A percentile compares a stretch with the other conserved stretches of the same genome.
Conservation (phyloP, 1,284 basidiomycete species). For the Gastroboletus turbinatus region DNA sequence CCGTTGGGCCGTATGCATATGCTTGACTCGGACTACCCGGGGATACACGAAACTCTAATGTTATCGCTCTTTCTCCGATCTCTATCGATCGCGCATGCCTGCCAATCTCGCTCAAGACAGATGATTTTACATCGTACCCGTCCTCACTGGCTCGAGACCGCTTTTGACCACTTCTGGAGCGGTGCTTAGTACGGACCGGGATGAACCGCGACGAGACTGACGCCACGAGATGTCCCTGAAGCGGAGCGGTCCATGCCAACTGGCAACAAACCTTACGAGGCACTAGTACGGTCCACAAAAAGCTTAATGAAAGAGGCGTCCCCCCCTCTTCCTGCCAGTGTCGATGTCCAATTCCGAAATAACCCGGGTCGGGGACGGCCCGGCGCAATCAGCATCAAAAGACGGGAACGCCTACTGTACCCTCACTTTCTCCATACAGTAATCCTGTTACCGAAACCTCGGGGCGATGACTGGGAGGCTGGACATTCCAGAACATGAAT, state of each 20-base stretch:
- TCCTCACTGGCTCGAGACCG: not conserved
- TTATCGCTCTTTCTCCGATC: not conserved
- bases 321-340: not conserved
- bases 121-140: not conserved
- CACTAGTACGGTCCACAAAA: not conserved
- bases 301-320: not conserved
- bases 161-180: not conserved
- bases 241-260: not conserved
- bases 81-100: conserved; percentile 1
- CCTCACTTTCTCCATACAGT: conserved; percentile 7
- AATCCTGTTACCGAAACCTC: not conserved
- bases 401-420: not conserved
- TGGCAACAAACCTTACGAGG: not conserved
- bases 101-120: not conserved
- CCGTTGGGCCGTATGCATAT: no score
- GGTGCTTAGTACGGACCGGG: not conserved
- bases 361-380: not conserved
- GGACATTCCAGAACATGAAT: not conserved
- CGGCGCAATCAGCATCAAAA: conserved; percentile 2
- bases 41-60: conserved; percentile 3
- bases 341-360: not conserved
- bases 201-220: not conserved
- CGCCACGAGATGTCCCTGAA: not conserved
- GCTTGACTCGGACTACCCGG: not conserved
- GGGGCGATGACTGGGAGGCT: not conserved